Evolutionary conservation across 106 monocot species (phyloP).

Genomic region (Dendrobium chrysotoxum): DNA sequence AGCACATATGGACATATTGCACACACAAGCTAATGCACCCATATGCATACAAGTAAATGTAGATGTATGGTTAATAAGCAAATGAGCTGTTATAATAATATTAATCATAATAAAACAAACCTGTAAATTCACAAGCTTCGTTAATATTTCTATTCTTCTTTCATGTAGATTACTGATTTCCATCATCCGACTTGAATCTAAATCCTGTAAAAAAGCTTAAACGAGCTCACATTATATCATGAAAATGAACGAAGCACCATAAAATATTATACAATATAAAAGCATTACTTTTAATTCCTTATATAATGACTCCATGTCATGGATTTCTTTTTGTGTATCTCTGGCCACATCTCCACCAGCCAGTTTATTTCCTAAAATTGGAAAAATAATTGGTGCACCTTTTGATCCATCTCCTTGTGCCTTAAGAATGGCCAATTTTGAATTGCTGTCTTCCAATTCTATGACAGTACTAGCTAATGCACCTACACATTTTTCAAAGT

Average conservation of each 20-base stretch:
- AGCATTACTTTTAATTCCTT: conserved; percentile 53
- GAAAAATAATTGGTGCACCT: conserved; percentile 58
- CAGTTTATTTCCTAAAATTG: conserved; percentile 56
- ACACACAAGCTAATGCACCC: background rate
- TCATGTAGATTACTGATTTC: conserved; percentile 65
- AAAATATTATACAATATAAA: background rate
- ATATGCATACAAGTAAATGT: conserved; percentile 1
- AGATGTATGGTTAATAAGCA: conserved; percentile 4
- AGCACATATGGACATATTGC: background rate
- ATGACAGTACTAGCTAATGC: conserved; percentile 49
- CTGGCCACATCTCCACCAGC: conserved; percentile 34
- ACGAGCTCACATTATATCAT: conserved; percentile 9
- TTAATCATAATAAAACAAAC: conserved; percentile 21
- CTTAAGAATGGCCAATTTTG: conserved; percentile 51
- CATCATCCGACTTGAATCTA: conserved; percentile 57
- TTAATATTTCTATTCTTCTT: conserved; percentile 56
- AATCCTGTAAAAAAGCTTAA: conserved; percentile 40
- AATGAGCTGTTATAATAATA: background rate
- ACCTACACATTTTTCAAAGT: conserved; percentile 36
- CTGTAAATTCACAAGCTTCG: conserved; percentile 59
- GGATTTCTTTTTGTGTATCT: conserved; percentile 73
- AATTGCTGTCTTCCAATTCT: conserved; percentile 72
- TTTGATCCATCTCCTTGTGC: conserved; percentile 47
- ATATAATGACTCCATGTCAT: conserved; percentile 56
- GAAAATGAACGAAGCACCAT: background rate